phyloP scores from a whole-genome alignment of 805 yeast species.

The Alloascoidea hylecoeti region DNA sequence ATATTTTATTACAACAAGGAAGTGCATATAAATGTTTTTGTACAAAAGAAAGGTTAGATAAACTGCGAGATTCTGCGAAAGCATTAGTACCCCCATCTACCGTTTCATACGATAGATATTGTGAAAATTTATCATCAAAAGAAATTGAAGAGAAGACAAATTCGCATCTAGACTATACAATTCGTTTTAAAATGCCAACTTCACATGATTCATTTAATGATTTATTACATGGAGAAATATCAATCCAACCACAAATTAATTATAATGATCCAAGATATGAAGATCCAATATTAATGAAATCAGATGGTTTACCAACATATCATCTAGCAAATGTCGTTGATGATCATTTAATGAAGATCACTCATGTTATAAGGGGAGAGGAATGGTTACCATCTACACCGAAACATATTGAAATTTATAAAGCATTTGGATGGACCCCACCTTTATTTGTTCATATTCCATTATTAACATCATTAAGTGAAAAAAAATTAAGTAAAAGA shows the following conservation, averaged over 20 bases:
- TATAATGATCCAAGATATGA: slow-evolving; percentile 62
- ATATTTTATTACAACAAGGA: slow-evolving; percentile 43
- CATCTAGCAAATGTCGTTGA: slow-evolving; percentile 95
- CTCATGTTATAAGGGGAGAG: slow-evolving; percentile 94
- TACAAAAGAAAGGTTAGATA: slow-evolving; percentile 58
- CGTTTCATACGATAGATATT: slow-evolving; percentile 82
- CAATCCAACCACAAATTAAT: slow-evolving; percentile 72
- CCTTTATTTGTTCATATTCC: slow-evolving; percentile 90
- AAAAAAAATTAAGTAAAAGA: slow-evolving; percentile 76
- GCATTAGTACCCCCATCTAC: slow-evolving; percentile 76
- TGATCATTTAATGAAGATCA: slow-evolving; percentile 83
- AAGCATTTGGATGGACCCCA: slow-evolving; percentile 73
- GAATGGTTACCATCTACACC: slow-evolving; percentile 98
- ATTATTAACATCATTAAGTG: slow-evolving; percentile 51
- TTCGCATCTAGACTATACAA: slow-evolving; percentile 28
- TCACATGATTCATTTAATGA: slow-evolving; percentile 56
- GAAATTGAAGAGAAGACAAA: slow-evolving; percentile 22
- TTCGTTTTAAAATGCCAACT: slow-evolving; percentile 70
- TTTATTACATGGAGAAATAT: slow-evolving; percentile 61
- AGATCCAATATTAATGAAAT: slow-evolving; percentile 78
- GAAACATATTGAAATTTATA: slow-evolving; percentile 77
- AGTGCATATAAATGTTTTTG: slow-evolving; percentile 83
- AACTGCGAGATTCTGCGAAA: slow-evolving; percentile 59
- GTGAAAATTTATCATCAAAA: slow-evolving; percentile 29
- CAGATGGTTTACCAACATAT: slow-evolving; percentile 93